Evolutionary conservation across 306 rosid species (phyloP).

Genomic region (Canavalia ensiformis): DNA sequence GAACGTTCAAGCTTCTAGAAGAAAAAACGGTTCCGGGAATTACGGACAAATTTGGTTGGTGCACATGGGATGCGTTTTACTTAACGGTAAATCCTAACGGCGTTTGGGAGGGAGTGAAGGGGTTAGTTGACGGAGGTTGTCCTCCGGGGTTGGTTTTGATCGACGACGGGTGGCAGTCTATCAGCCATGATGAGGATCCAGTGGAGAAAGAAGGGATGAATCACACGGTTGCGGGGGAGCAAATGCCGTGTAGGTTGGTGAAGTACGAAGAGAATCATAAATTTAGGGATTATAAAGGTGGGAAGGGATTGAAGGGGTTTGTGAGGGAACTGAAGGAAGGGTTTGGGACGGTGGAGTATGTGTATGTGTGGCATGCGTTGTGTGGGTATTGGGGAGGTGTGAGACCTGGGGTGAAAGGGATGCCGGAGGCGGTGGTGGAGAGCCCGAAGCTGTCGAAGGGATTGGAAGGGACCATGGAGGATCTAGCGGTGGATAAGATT

Average conservation of each 20-base stretch:
- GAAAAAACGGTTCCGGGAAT: constrained; percentile 84
- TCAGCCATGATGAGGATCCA: constrained; percentile 74
- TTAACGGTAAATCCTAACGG: constrained; percentile 87
- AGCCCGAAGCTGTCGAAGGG: constrained; percentile 68
- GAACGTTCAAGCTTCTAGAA: constrained; percentile 75
- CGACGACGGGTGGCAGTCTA: constrained; percentile 96
- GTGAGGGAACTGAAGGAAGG: constrained; percentile 74
- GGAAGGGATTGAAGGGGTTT: constrained; percentile 78
- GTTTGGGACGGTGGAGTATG: constrained; percentile 72
- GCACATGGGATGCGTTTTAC: constrained; percentile 99
- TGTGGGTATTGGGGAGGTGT: constrained; percentile 98
- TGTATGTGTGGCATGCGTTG: constrained; percentile 95
- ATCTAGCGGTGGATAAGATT: constrained; percentile 92
- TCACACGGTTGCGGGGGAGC: constrained; percentile 80
- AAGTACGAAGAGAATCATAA: constrained; percentile 79
- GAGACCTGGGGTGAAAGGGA: constrained; percentile 69
- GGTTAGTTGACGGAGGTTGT: constrained; percentile 62
- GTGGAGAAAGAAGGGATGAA: constrained; percentile 73
- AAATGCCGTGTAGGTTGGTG: constrained; percentile 90
- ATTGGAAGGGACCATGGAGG: constrained; percentile 76
- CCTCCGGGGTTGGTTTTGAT: constrained; percentile 86
- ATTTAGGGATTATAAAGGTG: constrained; percentile 63
- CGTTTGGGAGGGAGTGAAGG: constrained; percentile 58
- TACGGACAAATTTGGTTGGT: constrained; percentile 93
- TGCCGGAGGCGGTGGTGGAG: constrained; percentile 66